A percentile compares a stretch with the other conserved stretches of the same genome.
Conservation (phyloP, 208 protist genomes). For the Dictyostelium gargantuum region DNA sequence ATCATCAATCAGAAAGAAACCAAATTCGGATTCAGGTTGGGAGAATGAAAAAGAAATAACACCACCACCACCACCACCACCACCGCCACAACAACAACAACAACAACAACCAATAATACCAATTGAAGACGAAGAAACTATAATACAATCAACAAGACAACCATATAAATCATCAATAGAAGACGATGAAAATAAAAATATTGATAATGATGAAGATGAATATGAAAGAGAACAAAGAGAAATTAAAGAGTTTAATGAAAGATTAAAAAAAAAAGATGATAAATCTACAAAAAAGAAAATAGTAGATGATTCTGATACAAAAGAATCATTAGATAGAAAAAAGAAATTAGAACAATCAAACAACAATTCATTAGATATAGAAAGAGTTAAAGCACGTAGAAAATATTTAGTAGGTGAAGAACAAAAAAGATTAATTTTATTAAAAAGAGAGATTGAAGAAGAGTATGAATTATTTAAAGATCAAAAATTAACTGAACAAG, state of each 20-base stretch:
- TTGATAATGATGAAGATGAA: background rate
- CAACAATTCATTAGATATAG: background rate
- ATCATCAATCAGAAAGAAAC: constrained; percentile 30
- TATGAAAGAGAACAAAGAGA: constrained; percentile 71
- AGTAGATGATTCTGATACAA: background rate
- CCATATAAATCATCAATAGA: background rate
- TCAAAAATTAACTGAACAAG: background rate
- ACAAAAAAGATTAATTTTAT: constrained; percentile 3
- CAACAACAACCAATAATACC: background rate
- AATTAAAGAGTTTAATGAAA: constrained; percentile 67
- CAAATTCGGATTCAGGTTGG: background rate
- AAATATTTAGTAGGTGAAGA: constrained; percentile 47
- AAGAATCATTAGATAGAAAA: constrained; percentile 5
- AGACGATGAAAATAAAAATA: background rate
- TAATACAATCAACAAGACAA: background rate
- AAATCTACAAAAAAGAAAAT: constrained; percentile 58
- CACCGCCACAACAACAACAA: too few relatives aligned
- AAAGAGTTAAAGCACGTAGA: background rate
- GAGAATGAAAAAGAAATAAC: constrained; percentile 24
- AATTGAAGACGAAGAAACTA: background rate
- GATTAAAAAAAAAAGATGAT: constrained; percentile 68
- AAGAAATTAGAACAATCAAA: background rate
- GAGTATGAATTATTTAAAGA: constrained; percentile 57
- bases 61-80: too few relatives aligned
- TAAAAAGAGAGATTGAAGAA: constrained; percentile 40